Evolutionary conservation across 1,139 yeast genomes (phyloP).

Genomic region (Sugiyamaella paludigena): DNA sequence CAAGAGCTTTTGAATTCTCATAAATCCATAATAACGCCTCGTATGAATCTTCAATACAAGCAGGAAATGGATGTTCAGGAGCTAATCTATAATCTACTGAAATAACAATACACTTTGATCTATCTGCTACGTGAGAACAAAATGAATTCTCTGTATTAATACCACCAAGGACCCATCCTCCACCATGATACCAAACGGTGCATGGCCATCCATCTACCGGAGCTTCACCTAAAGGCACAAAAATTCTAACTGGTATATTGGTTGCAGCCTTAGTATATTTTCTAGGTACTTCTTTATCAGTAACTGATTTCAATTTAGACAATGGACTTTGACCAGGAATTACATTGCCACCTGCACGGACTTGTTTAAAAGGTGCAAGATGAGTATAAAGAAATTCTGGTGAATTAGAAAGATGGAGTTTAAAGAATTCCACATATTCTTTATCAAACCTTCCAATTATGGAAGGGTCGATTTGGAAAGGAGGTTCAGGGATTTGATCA

Average conservation of each 20-base stretch:
- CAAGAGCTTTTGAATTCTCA: slow-evolving; percentile 30
- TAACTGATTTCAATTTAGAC: slow-evolving; percentile 34
- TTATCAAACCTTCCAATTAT: slow-evolving; percentile 38
- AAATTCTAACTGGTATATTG: slow-evolving; percentile 43
- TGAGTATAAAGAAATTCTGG: slow-evolving; percentile 45
- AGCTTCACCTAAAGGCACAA: slow-evolving; percentile 40
- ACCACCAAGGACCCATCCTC: slow-evolving; percentile 49
- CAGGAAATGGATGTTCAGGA: slow-evolving; percentile 51
- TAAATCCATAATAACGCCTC: slow-evolving; percentile 35
- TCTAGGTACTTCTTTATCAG: slow-evolving; percentile 43
- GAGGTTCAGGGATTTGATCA: slow-evolving; percentile 20
- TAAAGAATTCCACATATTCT: slow-evolving; percentile 42
- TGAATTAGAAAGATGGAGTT: slow-evolving; percentile 32
- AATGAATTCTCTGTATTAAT: slow-evolving; percentile 47
- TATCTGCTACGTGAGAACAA: slow-evolving; percentile 45
- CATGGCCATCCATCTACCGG: slow-evolving; percentile 49
- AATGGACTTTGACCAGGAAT: slow-evolving; percentile 46
- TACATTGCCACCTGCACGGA: slow-evolving; percentile 47
- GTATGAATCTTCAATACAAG: slow-evolving; percentile 48
- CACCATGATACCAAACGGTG: slow-evolving; percentile 51
- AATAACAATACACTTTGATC: slow-evolving; percentile 42
- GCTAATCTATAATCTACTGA: slow-evolving; percentile 46
- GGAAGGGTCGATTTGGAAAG: slow-evolving; percentile 21
- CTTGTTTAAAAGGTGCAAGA: slow-evolving; percentile 40
- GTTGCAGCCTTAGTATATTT: slow-evolving; percentile 34